Evolutionary conservation across 2,329 filamentous ascomycete species (phyloP).

Genomic region (Phialemoniopsis sp.): DNA sequence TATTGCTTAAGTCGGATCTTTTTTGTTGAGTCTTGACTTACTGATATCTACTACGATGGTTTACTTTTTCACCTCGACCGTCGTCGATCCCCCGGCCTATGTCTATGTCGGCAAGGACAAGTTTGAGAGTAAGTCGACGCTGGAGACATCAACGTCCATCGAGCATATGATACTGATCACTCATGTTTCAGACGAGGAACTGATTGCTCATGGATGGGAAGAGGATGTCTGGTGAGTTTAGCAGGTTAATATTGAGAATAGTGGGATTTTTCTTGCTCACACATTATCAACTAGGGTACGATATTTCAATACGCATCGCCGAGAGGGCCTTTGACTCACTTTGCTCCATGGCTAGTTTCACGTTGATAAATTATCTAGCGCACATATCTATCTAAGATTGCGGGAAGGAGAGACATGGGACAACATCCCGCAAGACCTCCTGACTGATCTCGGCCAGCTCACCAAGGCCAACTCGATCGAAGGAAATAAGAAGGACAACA

Average conservation of each 20-base stretch:
- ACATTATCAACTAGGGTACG: constrained; percentile 21
- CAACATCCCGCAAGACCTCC: constrained; percentile 65
- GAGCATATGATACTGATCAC: too few relatives aligned
- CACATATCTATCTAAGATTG: constrained; percentile 91
- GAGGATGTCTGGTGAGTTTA: constrained; percentile 82
- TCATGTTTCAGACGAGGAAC: constrained; percentile 72
- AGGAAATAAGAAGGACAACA: constrained; percentile 98
- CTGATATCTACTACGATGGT: constrained; percentile 53
- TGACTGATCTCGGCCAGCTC: constrained; percentile 90
- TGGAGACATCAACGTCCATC: not conserved
- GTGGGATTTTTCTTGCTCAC: constrained; percentile 2
- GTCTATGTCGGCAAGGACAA: constrained; percentile 99
- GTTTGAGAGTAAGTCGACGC: constrained; percentile 74
- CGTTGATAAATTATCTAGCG: constrained; percentile 93
- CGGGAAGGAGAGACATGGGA: constrained; percentile 80
- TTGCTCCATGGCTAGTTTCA: constrained; percentile 63
- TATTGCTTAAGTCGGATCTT: too few relatives aligned
- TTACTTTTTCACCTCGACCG: constrained; percentile 89
- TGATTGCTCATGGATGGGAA: constrained; percentile 92
- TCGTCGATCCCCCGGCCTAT: constrained; percentile 75
- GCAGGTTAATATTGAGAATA: constrained; percentile 11
- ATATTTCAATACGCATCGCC: constrained; percentile 1
- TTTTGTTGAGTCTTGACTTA: too few relatives aligned
- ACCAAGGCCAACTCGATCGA: constrained; percentile 99
- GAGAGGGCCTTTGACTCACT: not conserved